Evolutionary conservation across 257 asterid genomes (phyloP), one percentile per base, ranked within the genome.

Genomic region (Przewalskia tangutica): DNA sequence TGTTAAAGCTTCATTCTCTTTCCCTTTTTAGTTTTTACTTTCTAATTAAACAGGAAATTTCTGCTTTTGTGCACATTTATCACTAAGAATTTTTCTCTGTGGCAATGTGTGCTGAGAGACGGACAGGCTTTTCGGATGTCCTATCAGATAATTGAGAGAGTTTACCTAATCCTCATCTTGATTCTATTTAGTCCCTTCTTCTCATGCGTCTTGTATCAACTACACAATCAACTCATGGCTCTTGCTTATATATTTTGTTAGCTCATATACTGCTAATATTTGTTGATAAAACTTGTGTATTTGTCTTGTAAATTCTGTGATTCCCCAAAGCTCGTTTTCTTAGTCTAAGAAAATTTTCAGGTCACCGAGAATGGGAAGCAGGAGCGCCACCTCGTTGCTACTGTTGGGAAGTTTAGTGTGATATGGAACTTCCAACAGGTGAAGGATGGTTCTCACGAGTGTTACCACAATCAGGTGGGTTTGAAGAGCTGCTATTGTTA

Each of bases 361-460:
- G 98, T 94, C 50, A 94, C 99, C 0, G 99, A 95, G 86, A 90
- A 91, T 14, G 98, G 98, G 81, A 95, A 86, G 88, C 97, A 95
- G 77, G 99, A 95, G 87, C 97, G 97, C 44, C 97, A 95, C 87
- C 89, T 95, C 77, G 99, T 95, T 54, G 97, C 98, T 11, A 95
- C 98, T 3, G 97, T 95, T 84, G 99, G 98, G 50, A 95, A 95
- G 91, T 95, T 95, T 46, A 95, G 98, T 56, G 98, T 95, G n/a
- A 92, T 94, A 86, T 95, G 99, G 99, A 95, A 93, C 62, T 95
- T 95, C 87, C 95, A 89, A 77, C 97, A 92, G 86, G 99, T 95
- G 90, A 95, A 95, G 86, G 97, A 94, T 64, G 92, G 98, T 46
- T 84, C 93, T 76, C 99, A 95, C 20, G 91, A 86, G n/a, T 95